Base-by-base conservation (phyloP, 2,329 filamentous ascomycete species). In the Trichoderma aggressivum region DNA sequence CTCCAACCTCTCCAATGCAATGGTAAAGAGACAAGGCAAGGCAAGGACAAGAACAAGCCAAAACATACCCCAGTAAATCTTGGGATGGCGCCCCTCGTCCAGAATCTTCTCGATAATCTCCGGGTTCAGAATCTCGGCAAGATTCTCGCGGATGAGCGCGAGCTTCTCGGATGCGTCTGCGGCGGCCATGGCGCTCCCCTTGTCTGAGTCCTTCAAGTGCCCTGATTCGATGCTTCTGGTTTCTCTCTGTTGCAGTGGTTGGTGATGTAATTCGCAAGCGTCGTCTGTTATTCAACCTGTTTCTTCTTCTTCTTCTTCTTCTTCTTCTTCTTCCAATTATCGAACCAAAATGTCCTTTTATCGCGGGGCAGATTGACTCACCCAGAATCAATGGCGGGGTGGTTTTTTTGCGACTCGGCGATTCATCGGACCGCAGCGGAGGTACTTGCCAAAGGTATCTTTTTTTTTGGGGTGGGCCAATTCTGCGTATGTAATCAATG, bases 91-190 rank as follows among this genome's bases (percentile, higher is more conserved):
- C 68, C 93, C 90, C 79, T 92, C 87, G 72, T 89, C 89, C 74
- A 91, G 82, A 73, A 95, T 87, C 59, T 89, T 86, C 79, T 94
- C 89, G 78, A 96, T 92, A 73, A 97, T 93, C 78, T 97, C 93
- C 28, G 90, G 90, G 79, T 96, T 94, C 72, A 97, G 87, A 63
- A 93, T 85, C 85, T 97, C 94, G 73, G 91, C 89, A 72, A 97
- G 86, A 81, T 96, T 96, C 79, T 91, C 89, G 73, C 87, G 89
- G 83, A 97, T 97, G 78, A 97, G 87, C 70, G 86, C 86, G 76
- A 95, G 85, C 80, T 90, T 90, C 81, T 93, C 89, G 87, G 74
- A 82, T 77, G 72, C 79, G 84, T 79, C 70, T 59, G 67, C 67
- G 43, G 67, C 67, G 26, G 60, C 59, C 58, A 70, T 70, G 59